Evolutionary conservation across 805 yeast species (phyloP).

Genomic region (Ogataea pini): DNA sequence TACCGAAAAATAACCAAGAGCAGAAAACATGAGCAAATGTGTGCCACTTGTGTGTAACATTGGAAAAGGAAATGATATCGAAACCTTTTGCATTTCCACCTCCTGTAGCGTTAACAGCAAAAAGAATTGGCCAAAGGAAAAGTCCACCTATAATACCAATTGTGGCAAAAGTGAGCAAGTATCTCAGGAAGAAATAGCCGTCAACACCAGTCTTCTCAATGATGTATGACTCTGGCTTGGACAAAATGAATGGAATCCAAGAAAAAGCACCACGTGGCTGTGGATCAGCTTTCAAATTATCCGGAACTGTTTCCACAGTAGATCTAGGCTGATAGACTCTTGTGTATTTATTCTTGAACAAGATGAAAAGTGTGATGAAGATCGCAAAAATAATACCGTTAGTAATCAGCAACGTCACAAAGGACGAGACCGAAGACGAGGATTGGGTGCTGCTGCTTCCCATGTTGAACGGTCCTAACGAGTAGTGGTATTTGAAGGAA

Average conservation of each 20-base stretch:
- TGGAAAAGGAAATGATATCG: conserved; percentile 62
- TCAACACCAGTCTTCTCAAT: conserved; percentile 74
- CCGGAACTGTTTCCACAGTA: conserved; percentile 46
- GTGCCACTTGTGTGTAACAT: conserved; percentile 62
- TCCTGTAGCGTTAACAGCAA: conserved; percentile 75
- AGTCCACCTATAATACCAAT: conserved; percentile 55
- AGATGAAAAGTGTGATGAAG: conserved; percentile 41
- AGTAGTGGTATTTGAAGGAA: not conserved
- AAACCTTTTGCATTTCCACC: conserved; percentile 59
- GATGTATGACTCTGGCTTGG: conserved; percentile 59
- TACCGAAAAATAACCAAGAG: conserved; percentile 73
- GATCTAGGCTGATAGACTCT: conserved; percentile 57
- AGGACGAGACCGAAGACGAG: conserved; percentile 47
- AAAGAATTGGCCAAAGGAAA: conserved; percentile 64
- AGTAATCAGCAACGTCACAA: conserved; percentile 48
- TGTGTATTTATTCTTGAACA: conserved; percentile 42
- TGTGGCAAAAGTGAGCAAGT: conserved; percentile 53
- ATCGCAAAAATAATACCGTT: conserved; percentile 44
- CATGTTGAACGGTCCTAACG: not conserved
- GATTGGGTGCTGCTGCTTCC: not conserved
- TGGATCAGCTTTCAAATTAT: conserved; percentile 44
- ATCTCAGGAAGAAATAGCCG: conserved; percentile 75
- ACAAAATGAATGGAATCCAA: conserved; percentile 56
- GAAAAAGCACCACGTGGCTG: conserved; percentile 46
- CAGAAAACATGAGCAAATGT: conserved; percentile 73